Percentiles rank a stretch among this genome's conserved stretches.
Evolutionary conservation across 148 eudicot genomes (phyloP).

Genomic region (Amaranthus cruentus): DNA sequence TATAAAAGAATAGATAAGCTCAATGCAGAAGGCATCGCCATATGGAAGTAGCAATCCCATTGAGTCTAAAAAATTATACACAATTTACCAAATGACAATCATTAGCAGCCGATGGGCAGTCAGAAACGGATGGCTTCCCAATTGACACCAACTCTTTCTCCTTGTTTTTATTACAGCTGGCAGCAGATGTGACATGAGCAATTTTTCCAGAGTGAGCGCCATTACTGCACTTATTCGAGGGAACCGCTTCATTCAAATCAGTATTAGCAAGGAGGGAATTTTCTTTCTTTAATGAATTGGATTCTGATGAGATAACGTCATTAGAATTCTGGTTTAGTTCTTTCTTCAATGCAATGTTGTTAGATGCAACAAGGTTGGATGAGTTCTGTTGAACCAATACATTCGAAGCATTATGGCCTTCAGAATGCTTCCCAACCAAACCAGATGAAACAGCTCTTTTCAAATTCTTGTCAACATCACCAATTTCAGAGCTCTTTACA

Average conservation of each 20-base stretch:
- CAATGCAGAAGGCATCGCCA: background rate
- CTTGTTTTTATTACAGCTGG: constrained; percentile 9
- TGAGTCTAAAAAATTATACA: background rate
- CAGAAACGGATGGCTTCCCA: constrained; percentile 15
- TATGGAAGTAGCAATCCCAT: too few species aligned
- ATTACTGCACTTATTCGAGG: constrained; percentile 9
- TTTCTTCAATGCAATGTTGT: constrained; percentile 23
- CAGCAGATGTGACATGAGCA: background rate
- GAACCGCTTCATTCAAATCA: constrained; percentile 5
- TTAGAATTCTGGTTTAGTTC: constrained; percentile 15
- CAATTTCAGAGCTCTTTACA: constrained; percentile 17
- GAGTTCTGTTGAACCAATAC: constrained; percentile 15
- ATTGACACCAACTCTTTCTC: constrained; percentile 21
- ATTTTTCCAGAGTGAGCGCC: background rate
- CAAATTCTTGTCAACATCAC: constrained; percentile 14
- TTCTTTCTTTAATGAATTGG: constrained; percentile 19
- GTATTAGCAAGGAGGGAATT: constrained; percentile 5
- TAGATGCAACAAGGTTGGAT: constrained; percentile 17
- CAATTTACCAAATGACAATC: constrained; percentile 36
- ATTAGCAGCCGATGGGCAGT: constrained; percentile 17
- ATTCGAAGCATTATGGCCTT: constrained; percentile 11
- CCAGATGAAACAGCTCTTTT: constrained; percentile 13
- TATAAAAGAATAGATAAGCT: background rate
- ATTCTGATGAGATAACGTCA: constrained; percentile 9
- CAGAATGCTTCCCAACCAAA: constrained; percentile 10